Evolutionary conservation across 352 stramenopile species (phyloP), one percentile per base, ranked within the genome.

Genomic region (Globisporangium carolinianum): DNA sequence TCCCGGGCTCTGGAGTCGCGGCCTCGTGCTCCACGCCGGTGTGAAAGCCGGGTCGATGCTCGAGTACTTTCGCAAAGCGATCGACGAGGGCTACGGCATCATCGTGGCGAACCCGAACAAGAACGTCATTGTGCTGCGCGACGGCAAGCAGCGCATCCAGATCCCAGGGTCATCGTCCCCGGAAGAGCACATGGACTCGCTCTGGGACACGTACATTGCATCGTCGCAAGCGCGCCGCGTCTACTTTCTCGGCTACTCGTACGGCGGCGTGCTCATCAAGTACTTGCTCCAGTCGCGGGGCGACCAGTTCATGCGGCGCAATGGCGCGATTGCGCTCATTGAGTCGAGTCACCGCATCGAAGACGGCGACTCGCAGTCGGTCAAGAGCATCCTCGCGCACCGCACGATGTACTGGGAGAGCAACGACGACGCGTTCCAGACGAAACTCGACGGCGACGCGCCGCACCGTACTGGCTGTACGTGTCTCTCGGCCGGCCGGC

Each of bases 391-490:
- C 56, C 63, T 96, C 32, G 84, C 86, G 24, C 82, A 93, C 55
- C 86, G 85, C 48, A 90, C 84, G 6, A 94, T 96, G 80, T 94
- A 96, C 68, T 96, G 86, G 86, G 82, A 94, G 62, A 90, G 81
- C 60, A 90, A 94, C 54, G 84, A 94, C 60, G 51, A 73, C 39
- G 63, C 64, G 10, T 91, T 91, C 65, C 84, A 94, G 75, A 86
- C 73, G 6, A 72, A 74, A 17, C 64, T 94, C 15, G 82, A 94
- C 39, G 84, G 84, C 36, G 84, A 94, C 53, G 80, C 86, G 3
- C 83, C 82, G 0, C 80, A 94, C 50, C 82, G 83, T n/a, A 91
- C 83, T 9, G 83, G 83, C 12, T 93, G 86, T 53, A 91, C 83
- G 55, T 92, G 86, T 71, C 64, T 93, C 36, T 93, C 78, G 38